These are phyloP conservation scores for Diospyros lotus DNA, from an alignment of 148 eudicot species.

Conservation along the genomic window DNA sequence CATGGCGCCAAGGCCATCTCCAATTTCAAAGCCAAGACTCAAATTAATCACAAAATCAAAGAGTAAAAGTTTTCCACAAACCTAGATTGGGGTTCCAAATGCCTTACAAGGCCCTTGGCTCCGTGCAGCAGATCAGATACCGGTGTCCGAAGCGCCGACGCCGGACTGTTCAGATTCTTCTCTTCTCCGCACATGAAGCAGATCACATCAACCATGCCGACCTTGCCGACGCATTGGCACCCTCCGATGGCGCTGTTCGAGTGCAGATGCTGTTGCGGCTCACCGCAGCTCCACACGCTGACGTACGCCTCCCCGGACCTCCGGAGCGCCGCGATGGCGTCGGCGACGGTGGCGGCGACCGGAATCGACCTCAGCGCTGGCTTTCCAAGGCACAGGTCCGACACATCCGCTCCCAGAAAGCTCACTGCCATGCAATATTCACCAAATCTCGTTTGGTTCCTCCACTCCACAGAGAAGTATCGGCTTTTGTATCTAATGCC, in stretches of 20 bases:
- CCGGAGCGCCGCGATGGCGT: constrained; percentile 56
- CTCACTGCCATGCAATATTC: constrained; percentile 61
- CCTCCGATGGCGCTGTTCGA: constrained; percentile 4
- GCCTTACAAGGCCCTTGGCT: constrained; percentile 36
- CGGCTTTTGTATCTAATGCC: not conserved
- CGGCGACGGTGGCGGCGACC: constrained; percentile 47
- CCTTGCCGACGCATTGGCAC: constrained; percentile 53
- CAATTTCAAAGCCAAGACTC: no score
- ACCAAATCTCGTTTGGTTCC: no score
- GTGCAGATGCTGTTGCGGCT: not conserved
- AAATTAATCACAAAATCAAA: not conserved
- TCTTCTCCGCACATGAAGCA: constrained; percentile 48
- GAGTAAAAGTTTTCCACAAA: constrained; percentile 13
- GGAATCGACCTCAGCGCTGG: constrained; percentile 60
- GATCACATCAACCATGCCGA: constrained; percentile 61
- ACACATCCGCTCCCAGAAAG: constrained; percentile 46
- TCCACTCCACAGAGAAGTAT: no score
- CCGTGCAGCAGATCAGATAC: constrained; percentile 42
- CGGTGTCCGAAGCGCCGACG: constrained; percentile 40
- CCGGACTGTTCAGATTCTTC: constrained; percentile 40
- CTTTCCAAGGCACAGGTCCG: constrained; percentile 87
- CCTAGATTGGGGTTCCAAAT: constrained; percentile 72
- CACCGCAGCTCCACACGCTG: constrained; percentile 52
- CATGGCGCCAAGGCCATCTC: no score
- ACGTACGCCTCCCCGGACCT: constrained; percentile 43